Evolutionary conservation across 164 flowering plant species (phyloP).

Genomic region (Sedum album): DNA sequence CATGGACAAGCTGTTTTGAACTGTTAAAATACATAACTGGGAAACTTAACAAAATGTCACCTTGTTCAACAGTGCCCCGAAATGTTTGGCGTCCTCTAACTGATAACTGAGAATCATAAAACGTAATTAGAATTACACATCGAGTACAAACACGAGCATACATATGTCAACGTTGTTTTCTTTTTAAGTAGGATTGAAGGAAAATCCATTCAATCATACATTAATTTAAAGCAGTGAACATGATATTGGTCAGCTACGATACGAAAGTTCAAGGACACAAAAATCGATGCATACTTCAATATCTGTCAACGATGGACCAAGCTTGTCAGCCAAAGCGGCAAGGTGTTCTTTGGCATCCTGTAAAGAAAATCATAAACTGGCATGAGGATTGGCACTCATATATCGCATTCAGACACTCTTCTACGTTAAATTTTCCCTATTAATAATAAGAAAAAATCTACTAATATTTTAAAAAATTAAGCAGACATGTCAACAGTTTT

Average conservation of each 20-base stretch:
- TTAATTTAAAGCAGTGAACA: no score
- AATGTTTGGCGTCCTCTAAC: conserved; percentile 39
- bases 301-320: conserved; percentile 73
- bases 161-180: background rate
- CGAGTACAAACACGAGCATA: background rate
- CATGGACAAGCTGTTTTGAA: background rate
- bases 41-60: conserved; percentile 24
- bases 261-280: no score
- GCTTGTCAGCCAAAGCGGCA: conserved; percentile 86
- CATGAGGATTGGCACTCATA: background rate
- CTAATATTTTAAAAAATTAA: background rate
- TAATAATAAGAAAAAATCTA: background rate
- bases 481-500: background rate
- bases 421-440: background rate
- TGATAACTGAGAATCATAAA: conserved; percentile 54
- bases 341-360: conserved; percentile 99
- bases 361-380: conserved; percentile 7
- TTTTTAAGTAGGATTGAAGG: background rate
- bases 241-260: no score
- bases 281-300: conserved; percentile 56
- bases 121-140: conserved; percentile 14
- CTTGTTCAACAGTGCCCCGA: conserved; percentile 73
- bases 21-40: background rate
- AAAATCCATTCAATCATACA: no score
- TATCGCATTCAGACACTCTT: no score